Conservation (phyloP, 257 asterid species). For the Cordia subcordata region DNA sequence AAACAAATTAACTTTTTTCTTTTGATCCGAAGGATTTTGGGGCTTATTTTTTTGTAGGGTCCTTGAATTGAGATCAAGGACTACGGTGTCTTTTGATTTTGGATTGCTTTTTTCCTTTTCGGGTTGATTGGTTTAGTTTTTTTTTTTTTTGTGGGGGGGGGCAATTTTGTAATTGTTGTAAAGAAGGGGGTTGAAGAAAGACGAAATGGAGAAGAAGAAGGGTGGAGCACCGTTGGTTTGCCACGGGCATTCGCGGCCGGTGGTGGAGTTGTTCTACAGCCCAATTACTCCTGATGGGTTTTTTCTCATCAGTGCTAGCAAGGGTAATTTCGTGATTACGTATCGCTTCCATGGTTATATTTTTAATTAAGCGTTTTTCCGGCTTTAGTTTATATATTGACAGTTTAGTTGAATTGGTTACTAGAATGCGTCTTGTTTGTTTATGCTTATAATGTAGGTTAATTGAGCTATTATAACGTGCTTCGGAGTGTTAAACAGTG, state of each 20-base stretch:
- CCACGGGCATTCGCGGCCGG: conserved; percentile 99
- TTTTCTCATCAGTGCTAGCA: conserved; percentile 98
- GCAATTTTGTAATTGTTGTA: conserved; percentile 6
- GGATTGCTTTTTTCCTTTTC: conserved; percentile 18
- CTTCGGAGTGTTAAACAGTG: too few species aligned
- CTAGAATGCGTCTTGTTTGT: too few species aligned
- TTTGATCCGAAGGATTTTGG: conserved; percentile 11
- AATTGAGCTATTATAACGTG: too few species aligned
- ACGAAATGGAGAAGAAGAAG: conserved; percentile 87
- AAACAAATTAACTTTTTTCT: conserved; percentile 8
- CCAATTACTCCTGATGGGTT: conserved; percentile 93
- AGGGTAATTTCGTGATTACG: conserved; percentile 45
- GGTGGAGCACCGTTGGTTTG: conserved; percentile 85
- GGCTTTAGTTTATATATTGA: too few species aligned
- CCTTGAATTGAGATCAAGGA: conserved; percentile 37
- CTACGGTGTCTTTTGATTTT: conserved; percentile 14
- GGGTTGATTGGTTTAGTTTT: conserved; percentile 13
- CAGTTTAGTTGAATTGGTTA: too few species aligned
- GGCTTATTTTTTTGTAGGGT: conserved; percentile 9
- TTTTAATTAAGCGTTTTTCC: too few species aligned
- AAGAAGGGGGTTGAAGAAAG: conserved; percentile 6
- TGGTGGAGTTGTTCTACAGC: conserved; percentile 96
- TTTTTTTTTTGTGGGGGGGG: conserved; percentile 4
- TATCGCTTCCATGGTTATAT: neutral
- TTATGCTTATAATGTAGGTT: too few species aligned